phyloP scores from a whole-genome alignment of 345 rosid genomes.

The Gossypium raimondii region DNA sequence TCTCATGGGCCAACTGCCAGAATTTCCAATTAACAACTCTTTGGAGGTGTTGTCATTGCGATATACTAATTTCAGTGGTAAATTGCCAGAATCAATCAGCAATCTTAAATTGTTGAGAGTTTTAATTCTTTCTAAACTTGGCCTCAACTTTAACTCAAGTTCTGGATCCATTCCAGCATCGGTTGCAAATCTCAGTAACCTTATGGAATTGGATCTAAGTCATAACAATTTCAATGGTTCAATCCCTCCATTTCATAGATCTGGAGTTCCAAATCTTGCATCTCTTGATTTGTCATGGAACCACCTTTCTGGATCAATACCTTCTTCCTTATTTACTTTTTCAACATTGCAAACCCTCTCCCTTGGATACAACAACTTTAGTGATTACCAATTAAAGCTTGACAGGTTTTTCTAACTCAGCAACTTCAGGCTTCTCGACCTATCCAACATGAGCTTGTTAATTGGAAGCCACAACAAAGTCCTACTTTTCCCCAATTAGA shows the following conservation, averaged over 20 bases:
- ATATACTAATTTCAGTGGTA: too few relatives aligned
- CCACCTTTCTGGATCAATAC: neutral
- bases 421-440: neutral
- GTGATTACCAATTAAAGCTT: neutral
- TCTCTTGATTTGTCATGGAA: neutral
- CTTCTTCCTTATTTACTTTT: neutral
- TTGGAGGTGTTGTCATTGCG: too few relatives aligned
- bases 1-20: neutral
- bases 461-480: neutral
- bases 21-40: too few relatives aligned
- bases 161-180: neutral
- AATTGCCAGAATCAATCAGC: too few relatives aligned
- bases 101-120: too few relatives aligned
- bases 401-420: neutral
- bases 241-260: too few relatives aligned
- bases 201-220: neutral
- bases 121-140: too few relatives aligned
- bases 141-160: too few relatives aligned
- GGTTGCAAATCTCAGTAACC: neutral
- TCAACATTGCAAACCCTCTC: neutral
- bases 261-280: too few relatives aligned
- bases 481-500: neutral
- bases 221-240: too few relatives aligned
- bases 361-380: neutral
- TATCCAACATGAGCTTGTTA: neutral